Base-by-base conservation (phyloP, 208 protist genomes). In the Acanthamoeba triangularis region DNA sequence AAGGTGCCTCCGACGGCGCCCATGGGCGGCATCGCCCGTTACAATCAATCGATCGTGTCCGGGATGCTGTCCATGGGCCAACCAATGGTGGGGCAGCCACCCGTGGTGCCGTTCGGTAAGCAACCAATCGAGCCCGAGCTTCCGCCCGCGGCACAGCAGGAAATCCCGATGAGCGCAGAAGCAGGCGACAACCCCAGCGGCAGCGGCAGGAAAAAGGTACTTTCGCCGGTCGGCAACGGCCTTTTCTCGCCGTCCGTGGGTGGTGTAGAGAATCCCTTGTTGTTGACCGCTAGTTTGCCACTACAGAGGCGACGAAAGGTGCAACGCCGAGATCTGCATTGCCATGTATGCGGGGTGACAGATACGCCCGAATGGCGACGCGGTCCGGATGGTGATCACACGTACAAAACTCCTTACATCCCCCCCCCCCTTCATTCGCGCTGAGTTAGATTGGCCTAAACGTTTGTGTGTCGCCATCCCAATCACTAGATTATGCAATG, bases 311-410 rank as follows among this genome's bases (percentile, higher is more conserved):
- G 95, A 94, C 28, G 96, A 67, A 97, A 96, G 88, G 93, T 90
- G 80, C 41, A 78, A 3, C 95, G 92, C 72, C 59, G 96, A 25
- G 95, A 97, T 95, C 54, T 97, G 47, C 90, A 96, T 49, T 94
- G 91, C 30, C 91, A 94, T 28, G 91, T 85, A 14, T 94, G 91
- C 37, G 91, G 91, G 18, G 91, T 63, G 6, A 85, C 69, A 80
- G 91, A 78, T 33, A 94, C 91, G 41, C 91, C 91, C n/a, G 91
- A 94, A 35, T 94, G 91, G 91, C 35, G 91, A n/a, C 37, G 91
- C 7, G 91, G 91, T 28, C 91, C 91, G 10, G 69, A 94, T 35
- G 91, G 91, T 30, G 91, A 94, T 28, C 91, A 94, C 54, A 94
- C 91, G 91, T 94, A 95, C 30, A 2, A 35, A 52, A 28, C 35